These are phyloP conservation scores for Penicillium sp. DNA, from an alignment of 2,329 filamentous ascomycete species.

Conservation along the genomic window DNA sequence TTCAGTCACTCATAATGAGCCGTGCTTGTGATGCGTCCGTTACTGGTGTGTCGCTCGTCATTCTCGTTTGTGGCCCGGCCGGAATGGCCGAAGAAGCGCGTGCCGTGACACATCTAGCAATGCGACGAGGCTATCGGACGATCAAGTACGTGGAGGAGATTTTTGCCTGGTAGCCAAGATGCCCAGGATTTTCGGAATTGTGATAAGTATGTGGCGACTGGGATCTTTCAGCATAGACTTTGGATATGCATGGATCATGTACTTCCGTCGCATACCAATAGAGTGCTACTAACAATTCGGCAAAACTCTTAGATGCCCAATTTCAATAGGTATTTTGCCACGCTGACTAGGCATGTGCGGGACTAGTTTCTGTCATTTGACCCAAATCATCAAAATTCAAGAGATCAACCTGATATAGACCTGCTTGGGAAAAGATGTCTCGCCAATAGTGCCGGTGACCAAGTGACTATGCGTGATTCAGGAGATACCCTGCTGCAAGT, in stretches of 20 bases:
- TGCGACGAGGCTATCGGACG: slow-evolving; percentile 29
- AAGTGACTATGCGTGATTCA: slow-evolving; percentile 7
- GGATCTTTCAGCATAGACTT: neutral
- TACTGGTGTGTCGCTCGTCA: slow-evolving; percentile 28
- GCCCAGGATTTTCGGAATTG: neutral
- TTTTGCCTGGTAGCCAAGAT: slow-evolving; percentile 34
- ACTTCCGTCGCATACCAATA: neutral
- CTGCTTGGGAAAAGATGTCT: neutral
- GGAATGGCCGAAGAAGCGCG: slow-evolving; percentile 46
- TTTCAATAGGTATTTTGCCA: neutral
- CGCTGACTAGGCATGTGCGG: neutral
- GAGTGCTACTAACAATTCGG: neutral
- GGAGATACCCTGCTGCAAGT: slow-evolving; percentile 7
- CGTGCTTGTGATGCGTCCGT: slow-evolving; percentile 30
- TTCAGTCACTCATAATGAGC: slow-evolving; percentile 32
- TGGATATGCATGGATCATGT: neutral
- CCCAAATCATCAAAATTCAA: neutral
- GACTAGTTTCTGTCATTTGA: neutral
- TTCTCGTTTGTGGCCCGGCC: slow-evolving; percentile 46
- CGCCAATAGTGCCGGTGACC: neutral
- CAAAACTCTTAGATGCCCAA: neutral
- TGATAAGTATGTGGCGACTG: slow-evolving; percentile 1
- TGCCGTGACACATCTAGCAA: slow-evolving; percentile 36
- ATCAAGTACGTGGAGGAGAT: slow-evolving; percentile 48
- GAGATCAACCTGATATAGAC: neutral